Percentiles rank a stretch among this genome's conserved stretches.
phyloP scores from a whole-genome alignment of 2,329 filamentous ascomycete genomes.

The Claviceps cyperi region DNA sequence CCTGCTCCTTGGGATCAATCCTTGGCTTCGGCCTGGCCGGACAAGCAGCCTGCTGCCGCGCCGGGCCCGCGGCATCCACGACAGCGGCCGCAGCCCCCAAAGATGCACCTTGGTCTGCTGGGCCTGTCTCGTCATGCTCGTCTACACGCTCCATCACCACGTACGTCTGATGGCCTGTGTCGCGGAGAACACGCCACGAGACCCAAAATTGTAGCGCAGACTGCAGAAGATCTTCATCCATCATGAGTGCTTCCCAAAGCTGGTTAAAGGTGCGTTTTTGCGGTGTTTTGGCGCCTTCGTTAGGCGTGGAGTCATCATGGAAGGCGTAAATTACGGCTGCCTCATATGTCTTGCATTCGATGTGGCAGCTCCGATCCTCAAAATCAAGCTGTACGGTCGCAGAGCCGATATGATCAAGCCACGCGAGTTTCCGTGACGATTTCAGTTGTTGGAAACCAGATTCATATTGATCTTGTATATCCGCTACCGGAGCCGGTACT shows the following conservation, averaged over 20 bases:
- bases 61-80: constrained; percentile 7
- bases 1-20: constrained; percentile 49
- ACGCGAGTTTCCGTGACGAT: constrained; percentile 70
- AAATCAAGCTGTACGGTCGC: constrained; percentile 72
- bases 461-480: constrained; percentile 57
- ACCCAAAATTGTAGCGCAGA: constrained; percentile 59
- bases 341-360: constrained; percentile 70
- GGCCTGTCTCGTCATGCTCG: constrained; percentile 15
- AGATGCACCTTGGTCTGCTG: constrained; percentile 18
- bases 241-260: constrained; percentile 45
- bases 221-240: constrained; percentile 58
- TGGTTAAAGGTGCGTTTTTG: constrained; percentile 34
- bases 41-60: constrained; percentile 15
- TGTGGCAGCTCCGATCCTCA: constrained; percentile 58
- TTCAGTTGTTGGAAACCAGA: constrained; percentile 68
- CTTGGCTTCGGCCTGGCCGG: constrained; percentile 32
- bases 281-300: constrained; percentile 8
- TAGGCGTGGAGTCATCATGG: constrained; percentile 26
- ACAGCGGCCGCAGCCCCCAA: constrained; percentile 3
- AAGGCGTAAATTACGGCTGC: constrained; percentile 82
- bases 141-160: constrained; percentile 53
- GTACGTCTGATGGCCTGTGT: constrained; percentile 39
- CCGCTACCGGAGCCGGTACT: constrained; percentile 42
- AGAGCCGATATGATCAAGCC: constrained; percentile 71
- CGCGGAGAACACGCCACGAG: constrained; percentile 50